Percentiles rank a stretch among this genome's conserved stretches.
These are phyloP conservation scores for Radiomyces spectabilis DNA, from an alignment of 192 early-diverging fungal genomes.

Conservation along the genomic window DNA sequence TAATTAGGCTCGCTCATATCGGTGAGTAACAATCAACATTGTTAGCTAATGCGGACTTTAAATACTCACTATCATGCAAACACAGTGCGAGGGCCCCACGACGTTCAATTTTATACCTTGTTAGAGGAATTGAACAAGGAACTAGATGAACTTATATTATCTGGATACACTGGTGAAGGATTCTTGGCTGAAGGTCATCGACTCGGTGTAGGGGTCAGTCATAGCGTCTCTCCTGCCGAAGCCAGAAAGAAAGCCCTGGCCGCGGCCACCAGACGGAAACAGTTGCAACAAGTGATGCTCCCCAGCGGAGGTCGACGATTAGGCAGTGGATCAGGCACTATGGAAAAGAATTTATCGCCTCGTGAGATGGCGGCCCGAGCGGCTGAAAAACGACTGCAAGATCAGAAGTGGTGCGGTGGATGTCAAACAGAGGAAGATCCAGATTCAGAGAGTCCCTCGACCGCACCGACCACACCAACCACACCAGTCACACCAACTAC, in stretches of 20 bases:
- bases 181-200: slow-evolving; percentile 42
- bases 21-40: slow-evolving; percentile 1
- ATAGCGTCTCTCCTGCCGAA: slow-evolving; percentile 27
- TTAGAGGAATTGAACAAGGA: slow-evolving; percentile 52
- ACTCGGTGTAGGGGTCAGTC: slow-evolving; percentile 34
- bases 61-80: too few species aligned
- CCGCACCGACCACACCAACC: too few species aligned
- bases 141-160: slow-evolving; percentile 41
- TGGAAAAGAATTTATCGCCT: slow-evolving; percentile 36
- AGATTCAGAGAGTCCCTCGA: too few species aligned
- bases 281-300: slow-evolving; percentile 43
- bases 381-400: slow-evolving; percentile 56
- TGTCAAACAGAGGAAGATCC: not conserved
- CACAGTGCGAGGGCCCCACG: slow-evolving; percentile 53
- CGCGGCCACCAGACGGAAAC: slow-evolving; percentile 48
- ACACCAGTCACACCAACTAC: too few species aligned
- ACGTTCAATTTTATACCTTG: slow-evolving; percentile 55
- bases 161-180: slow-evolving; percentile 49
- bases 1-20: slow-evolving; percentile 27
- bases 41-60: too few species aligned
- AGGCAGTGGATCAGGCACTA: slow-evolving; percentile 16
- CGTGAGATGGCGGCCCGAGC: slow-evolving; percentile 55
- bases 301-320: slow-evolving; percentile 46
- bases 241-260: slow-evolving; percentile 33
- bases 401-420: slow-evolving; percentile 65